Evolutionary conservation across 2,329 filamentous ascomycete species (phyloP).

Genomic region (Microdochium trichocladiopsis): DNA sequence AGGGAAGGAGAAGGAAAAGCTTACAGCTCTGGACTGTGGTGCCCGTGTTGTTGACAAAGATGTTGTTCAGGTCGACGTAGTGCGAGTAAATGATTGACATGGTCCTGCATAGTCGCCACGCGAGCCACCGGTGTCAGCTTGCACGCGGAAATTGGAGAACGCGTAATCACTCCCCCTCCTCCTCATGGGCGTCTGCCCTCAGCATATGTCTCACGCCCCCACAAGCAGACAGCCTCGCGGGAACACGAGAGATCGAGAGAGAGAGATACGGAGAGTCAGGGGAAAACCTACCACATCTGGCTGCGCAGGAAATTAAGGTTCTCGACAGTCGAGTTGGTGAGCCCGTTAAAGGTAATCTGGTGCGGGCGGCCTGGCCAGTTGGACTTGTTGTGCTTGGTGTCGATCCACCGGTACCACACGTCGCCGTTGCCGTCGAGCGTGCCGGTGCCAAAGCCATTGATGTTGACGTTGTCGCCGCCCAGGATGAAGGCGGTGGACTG

Average conservation of each 20-base stretch:
- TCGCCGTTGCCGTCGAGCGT: slow-evolving; percentile 45
- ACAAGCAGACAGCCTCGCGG: no score
- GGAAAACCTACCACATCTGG: slow-evolving; percentile 41
- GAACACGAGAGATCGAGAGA: no score
- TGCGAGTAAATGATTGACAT: slow-evolving; percentile 37
- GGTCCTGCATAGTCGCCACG: slow-evolving; percentile 15
- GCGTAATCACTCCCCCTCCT: no score
- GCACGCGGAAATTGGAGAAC: neutral
- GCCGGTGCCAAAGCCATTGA: slow-evolving; percentile 35
- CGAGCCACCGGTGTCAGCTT: neutral
- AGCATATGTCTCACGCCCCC: no score
- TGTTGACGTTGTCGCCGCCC: slow-evolving; percentile 35
- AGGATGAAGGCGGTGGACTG: slow-evolving; percentile 38
- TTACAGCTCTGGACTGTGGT: slow-evolving; percentile 11
- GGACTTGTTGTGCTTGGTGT: slow-evolving; percentile 17
- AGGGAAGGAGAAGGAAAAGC: slow-evolving; percentile 1
- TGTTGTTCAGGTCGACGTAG: slow-evolving; percentile 31
- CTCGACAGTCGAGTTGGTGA: slow-evolving; percentile 34
- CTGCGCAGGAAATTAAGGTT: slow-evolving; percentile 37
- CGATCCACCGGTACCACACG: slow-evolving; percentile 39
- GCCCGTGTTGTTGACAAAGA: slow-evolving; percentile 38
- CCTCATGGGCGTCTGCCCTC: no score
- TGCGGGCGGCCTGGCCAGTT: slow-evolving; percentile 41
- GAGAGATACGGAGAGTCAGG: no score
- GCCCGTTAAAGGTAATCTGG: slow-evolving; percentile 35